Percentiles rank a stretch among this genome's conserved stretches.
These are phyloP conservation scores for Populus alba DNA, from an alignment of 345 rosid species.

Conservation along the genomic window DNA sequence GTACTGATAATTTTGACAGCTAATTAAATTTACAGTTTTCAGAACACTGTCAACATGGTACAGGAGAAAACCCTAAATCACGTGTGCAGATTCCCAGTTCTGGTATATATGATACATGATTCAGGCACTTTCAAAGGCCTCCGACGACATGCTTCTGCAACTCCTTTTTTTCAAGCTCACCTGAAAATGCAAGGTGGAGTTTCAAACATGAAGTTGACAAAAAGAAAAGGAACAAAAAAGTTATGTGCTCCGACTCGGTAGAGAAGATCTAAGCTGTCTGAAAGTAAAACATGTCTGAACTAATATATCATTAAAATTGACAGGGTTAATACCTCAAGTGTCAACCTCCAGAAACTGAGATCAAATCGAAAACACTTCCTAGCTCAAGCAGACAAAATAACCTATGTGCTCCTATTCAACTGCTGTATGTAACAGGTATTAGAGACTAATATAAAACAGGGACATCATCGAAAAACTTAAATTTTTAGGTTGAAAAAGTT, in stretches of 20 bases:
- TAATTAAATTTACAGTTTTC: slow-evolving; percentile 8
- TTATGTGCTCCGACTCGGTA: background rate
- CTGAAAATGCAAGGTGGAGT: slow-evolving; percentile 16
- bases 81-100: background rate
- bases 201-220: background rate
- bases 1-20: background rate
- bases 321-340: too few relatives aligned
- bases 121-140: slow-evolving; percentile 13
- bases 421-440: too few relatives aligned
- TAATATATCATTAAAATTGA: too few relatives aligned
- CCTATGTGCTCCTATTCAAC: too few relatives aligned
- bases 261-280: background rate
- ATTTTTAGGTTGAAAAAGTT: too few relatives aligned
- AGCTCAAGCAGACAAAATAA: too few relatives aligned
- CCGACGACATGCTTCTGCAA: slow-evolving; percentile 9
- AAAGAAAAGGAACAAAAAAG: background rate
- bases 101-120: background rate
- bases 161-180: slow-evolving; percentile 23
- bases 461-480: too few relatives aligned
- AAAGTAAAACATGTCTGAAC: background rate
- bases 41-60: background rate
- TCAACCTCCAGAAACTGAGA: too few relatives aligned
- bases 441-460: too few relatives aligned
- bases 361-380: too few relatives aligned
- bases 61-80: background rate